Base-by-base conservation (phyloP, 2,329 filamentous ascomycete species). In the Aspergillus piperis region DNA sequence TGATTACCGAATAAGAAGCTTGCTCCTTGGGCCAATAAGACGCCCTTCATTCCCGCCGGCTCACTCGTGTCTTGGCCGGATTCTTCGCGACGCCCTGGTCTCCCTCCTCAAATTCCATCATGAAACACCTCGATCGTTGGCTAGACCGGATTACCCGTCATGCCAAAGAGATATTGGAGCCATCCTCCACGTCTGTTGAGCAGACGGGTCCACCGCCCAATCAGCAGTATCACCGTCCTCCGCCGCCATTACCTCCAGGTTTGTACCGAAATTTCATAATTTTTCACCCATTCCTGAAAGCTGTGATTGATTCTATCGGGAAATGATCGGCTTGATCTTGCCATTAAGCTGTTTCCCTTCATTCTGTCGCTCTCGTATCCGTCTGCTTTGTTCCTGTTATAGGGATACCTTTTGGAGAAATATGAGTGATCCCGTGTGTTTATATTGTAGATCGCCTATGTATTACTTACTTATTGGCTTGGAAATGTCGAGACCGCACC, bases 51-150 rank as follows among this genome's bases (percentile, higher is more conserved):
- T 44, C 41, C 19, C 19, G 41, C 17, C 17, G 10, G 41, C 10
- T 19, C 41, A 21, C 41, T 11, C 41, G 6, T 44, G 41, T 44
- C 17, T 44, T 44, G 41, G 19, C 41, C n/a, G 19, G 5, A 44
- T 44, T 44, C 41, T 44, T 44, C 21, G 19, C 41, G 41, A 13
- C 41, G 41, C 41, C 41, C 41, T 44, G 41, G 5, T 44, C 19
- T 13, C 19, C 19, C 19, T 44, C 19, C 7, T 25, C 15, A 25
- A n/a, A 17, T 25, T 15, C 52, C 52, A 54, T 8, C 32, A 54
- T 54, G 52, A 54, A 41, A 42, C 52, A 30, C 10, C 47, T 50
- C 25, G 47, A 50, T 50, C 47, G 47, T 30, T 27, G 23, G 47
- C 25, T 50, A 11, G 47, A 50, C 25, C 47, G 47, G 13, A 15